These are phyloP conservation scores for Penicillium palitans DNA, from an alignment of 2,329 filamentous ascomycete genomes.

Conservation along the genomic window DNA sequence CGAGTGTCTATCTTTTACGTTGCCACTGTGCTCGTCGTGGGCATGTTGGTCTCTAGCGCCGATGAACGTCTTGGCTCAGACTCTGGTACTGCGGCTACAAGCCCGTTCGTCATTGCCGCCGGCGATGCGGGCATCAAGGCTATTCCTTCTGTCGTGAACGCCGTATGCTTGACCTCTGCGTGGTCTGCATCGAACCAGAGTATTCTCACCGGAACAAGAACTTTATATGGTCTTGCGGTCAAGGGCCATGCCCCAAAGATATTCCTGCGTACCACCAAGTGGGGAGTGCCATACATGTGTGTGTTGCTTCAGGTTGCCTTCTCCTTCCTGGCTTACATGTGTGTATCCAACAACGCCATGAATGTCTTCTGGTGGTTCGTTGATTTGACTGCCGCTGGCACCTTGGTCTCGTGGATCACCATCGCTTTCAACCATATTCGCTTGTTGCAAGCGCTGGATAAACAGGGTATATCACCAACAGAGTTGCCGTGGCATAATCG, in stretches of 20 bases:
- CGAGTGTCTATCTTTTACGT: conserved; percentile 61
- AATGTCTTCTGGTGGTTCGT: conserved; percentile 68
- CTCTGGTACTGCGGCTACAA: conserved; percentile 34
- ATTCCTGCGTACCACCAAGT: conserved; percentile 39
- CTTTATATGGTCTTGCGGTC: conserved; percentile 50
- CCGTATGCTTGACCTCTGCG: conserved; percentile 70
- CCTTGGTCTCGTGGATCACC: conserved; percentile 63
- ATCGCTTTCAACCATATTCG: conserved; percentile 63
- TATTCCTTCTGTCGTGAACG: conserved; percentile 73
- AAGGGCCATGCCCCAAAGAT: conserved; percentile 55
- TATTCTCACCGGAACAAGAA: conserved; percentile 57
- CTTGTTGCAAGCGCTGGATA: conserved; percentile 55
- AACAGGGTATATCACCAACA: conserved; percentile 53
- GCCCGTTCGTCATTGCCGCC: conserved; percentile 71
- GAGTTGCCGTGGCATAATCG: conserved; percentile 63
- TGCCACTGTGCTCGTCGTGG: conserved; percentile 57
- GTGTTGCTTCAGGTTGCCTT: conserved; percentile 43
- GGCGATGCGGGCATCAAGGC: conserved; percentile 65
- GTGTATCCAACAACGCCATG: conserved; percentile 51
- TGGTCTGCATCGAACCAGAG: conserved; percentile 70
- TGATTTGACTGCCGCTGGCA: conserved; percentile 61
- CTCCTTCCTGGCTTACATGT: conserved; percentile 50
- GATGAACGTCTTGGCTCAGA: conserved; percentile 37
- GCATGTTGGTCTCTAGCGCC: conserved; percentile 59
- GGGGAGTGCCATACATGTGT: conserved; percentile 49